Conservation (phyloP, 805 yeast genomes). For the Yamadazyma nakazawae region DNA sequence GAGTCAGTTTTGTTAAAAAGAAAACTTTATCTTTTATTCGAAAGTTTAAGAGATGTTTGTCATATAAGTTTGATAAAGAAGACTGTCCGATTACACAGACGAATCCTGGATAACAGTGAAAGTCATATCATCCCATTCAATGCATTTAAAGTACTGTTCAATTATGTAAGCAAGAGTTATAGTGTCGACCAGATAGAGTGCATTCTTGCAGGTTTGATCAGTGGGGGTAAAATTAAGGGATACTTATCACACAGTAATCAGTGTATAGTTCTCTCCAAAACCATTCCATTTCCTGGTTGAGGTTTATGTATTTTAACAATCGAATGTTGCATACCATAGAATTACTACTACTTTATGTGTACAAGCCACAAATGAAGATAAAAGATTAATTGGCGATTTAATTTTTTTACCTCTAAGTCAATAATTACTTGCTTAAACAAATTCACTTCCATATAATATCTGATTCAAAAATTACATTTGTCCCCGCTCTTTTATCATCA, state of each 20-base stretch:
- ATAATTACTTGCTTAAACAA: too few relatives aligned
- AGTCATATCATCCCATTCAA: slow-evolving; percentile 39
- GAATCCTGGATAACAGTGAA: slow-evolving; percentile 18
- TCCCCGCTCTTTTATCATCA: not conserved
- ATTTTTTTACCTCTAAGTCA: too few relatives aligned
- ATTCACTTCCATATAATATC: too few relatives aligned
- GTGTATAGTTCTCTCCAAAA: slow-evolving; percentile 73
- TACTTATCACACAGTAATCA: slow-evolving; percentile 74
- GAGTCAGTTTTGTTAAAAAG: slow-evolving; percentile 52
- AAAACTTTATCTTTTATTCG: slow-evolving; percentile 58
- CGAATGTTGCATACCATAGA: too few relatives aligned
- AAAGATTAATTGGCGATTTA: too few relatives aligned
- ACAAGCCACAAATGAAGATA: too few relatives aligned
- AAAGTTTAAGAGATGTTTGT: slow-evolving; percentile 49
- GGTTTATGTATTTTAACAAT: slow-evolving; percentile 5
- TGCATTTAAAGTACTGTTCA: slow-evolving; percentile 44
- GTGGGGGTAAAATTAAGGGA: slow-evolving; percentile 63
- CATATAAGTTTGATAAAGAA: slow-evolving; percentile 50
- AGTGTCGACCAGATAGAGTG: slow-evolving; percentile 62
- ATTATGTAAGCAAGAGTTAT: slow-evolving; percentile 19
- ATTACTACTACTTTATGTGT: too few relatives aligned
- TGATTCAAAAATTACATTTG: too few relatives aligned
- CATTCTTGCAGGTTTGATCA: slow-evolving; percentile 61
- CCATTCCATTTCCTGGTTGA: slow-evolving; percentile 50
- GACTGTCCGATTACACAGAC: slow-evolving; percentile 20